phyloP scores from a whole-genome alignment of 2,329 filamentous ascomycete genomes.

The Trichoderma endophyticum region DNA sequence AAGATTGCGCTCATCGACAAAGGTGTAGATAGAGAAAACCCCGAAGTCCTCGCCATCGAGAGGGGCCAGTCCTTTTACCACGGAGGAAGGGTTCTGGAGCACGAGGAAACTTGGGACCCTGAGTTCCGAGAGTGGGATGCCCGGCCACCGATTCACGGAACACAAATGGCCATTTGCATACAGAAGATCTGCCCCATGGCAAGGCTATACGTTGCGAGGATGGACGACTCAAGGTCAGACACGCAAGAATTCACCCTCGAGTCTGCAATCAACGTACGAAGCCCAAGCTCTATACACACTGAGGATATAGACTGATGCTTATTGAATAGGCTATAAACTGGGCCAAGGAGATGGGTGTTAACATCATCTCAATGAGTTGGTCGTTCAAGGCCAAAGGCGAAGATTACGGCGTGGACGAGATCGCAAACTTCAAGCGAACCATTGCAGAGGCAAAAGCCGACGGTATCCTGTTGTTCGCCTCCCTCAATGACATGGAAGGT shows the following conservation, averaged over 20 bases:
- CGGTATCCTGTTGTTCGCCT: too few relatives aligned
- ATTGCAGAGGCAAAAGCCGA: too few relatives aligned
- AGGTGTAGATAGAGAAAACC: neutral
- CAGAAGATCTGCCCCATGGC: neutral
- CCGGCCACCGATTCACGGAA: neutral
- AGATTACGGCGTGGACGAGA: neutral
- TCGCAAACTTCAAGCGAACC: neutral
- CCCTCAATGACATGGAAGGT: too few relatives aligned
- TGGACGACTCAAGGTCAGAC: too few relatives aligned
- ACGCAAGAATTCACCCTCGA: too few relatives aligned
- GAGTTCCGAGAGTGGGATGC: neutral
- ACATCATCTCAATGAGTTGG: neutral
- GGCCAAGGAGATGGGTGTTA: neutral
- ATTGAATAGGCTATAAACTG: neutral
- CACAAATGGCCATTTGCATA: neutral
- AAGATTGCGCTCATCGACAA: neutral
- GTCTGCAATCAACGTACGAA: too few relatives aligned
- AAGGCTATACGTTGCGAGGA: neutral
- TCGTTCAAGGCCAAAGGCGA: neutral
- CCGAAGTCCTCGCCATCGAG: neutral
- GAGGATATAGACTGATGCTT: neutral
- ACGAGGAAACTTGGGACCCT: neutral
- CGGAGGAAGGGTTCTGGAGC: neutral
- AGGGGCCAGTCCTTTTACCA: too few relatives aligned
- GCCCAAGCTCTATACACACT: too few relatives aligned